A percentile compares a stretch with the other conserved stretches of the same genome.
Evolutionary conservation across 306 rosid genomes (phyloP).

Genomic region (Glycine latifolia): DNA sequence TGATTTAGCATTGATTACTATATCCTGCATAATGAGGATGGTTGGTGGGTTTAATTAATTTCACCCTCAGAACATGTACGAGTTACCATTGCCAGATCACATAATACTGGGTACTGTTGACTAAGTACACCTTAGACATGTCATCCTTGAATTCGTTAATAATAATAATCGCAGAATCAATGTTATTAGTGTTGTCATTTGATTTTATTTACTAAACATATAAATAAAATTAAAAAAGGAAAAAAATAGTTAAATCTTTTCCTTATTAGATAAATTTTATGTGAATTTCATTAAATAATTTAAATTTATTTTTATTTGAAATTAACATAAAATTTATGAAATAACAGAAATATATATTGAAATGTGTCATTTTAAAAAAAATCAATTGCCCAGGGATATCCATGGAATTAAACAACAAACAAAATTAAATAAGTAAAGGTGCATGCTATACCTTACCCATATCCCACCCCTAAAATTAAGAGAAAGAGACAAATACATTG

Average conservation of each 20-base stretch:
- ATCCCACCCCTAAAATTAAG: neutral
- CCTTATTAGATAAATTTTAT: too few relatives aligned
- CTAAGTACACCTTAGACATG: neutral
- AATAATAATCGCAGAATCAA: neutral
- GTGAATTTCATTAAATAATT: neutral
- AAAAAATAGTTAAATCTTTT: too few relatives aligned
- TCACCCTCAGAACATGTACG: conserved; percentile 12
- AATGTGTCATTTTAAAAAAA: too few relatives aligned
- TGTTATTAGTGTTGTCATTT: neutral
- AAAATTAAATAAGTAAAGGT: neutral
- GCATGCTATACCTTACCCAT: neutral
- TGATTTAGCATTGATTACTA: neutral
- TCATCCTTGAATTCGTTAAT: neutral
- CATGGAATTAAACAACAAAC: neutral
- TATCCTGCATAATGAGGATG: neutral
- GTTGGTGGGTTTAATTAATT: conserved; percentile 14
- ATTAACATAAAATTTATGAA: too few relatives aligned
- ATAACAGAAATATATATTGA: too few relatives aligned
- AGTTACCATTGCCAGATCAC: conserved; percentile 13
- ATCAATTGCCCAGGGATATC: neutral
- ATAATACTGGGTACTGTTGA: neutral
- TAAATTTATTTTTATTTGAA: neutral
- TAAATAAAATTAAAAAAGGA: too few relatives aligned
- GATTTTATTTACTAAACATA: neutral
- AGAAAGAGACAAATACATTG: neutral